phyloP scores from a whole-genome alignment of 2,329 filamentous ascomycete species.

The Colletotrichum ledebouriae region DNA sequence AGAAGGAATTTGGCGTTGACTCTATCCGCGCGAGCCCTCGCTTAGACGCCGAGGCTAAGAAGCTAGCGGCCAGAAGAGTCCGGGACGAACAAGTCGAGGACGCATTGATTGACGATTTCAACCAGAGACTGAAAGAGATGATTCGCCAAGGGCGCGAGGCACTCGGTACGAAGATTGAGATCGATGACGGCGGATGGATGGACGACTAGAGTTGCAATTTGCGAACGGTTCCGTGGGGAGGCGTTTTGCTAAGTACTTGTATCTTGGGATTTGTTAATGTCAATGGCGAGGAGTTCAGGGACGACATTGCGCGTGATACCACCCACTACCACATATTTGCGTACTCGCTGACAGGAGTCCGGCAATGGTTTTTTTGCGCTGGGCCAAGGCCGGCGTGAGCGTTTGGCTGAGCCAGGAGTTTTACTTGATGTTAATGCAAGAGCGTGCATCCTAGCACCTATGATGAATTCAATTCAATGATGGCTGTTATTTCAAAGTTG shows the following conservation, averaged over 20 bases:
- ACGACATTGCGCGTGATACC: slow-evolving; percentile 34
- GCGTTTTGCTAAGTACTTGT: slow-evolving; percentile 16
- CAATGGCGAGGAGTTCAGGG: slow-evolving; percentile 28
- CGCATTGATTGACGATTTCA: slow-evolving; percentile 82
- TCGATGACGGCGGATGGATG: slow-evolving; percentile 63
- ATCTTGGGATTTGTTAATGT: slow-evolving; percentile 19
- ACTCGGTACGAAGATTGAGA: slow-evolving; percentile 79
- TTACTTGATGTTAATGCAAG: not conserved
- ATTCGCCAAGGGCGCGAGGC: slow-evolving; percentile 91
- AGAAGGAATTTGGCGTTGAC: slow-evolving; percentile 47
- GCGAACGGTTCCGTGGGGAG: slow-evolving; percentile 1
- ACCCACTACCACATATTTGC: slow-evolving; percentile 19
- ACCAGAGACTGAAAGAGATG: slow-evolving; percentile 84
- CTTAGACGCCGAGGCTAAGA: slow-evolving; percentile 76
- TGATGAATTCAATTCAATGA: no score
- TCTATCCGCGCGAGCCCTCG: slow-evolving; percentile 59
- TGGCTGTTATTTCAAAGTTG: no score
- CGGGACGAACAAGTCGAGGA: slow-evolving; percentile 84
- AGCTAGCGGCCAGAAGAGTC: slow-evolving; percentile 77
- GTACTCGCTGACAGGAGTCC: slow-evolving; percentile 6
- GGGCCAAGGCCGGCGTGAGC: not conserved
- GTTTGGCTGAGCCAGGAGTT: not conserved
- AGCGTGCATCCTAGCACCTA: no score
- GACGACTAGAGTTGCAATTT: slow-evolving; percentile 50
- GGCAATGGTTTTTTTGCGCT: not conserved